Evolutionary conservation across 352 stramenopile species (phyloP).

Genomic region (Labyrinthula sp.): DNA sequence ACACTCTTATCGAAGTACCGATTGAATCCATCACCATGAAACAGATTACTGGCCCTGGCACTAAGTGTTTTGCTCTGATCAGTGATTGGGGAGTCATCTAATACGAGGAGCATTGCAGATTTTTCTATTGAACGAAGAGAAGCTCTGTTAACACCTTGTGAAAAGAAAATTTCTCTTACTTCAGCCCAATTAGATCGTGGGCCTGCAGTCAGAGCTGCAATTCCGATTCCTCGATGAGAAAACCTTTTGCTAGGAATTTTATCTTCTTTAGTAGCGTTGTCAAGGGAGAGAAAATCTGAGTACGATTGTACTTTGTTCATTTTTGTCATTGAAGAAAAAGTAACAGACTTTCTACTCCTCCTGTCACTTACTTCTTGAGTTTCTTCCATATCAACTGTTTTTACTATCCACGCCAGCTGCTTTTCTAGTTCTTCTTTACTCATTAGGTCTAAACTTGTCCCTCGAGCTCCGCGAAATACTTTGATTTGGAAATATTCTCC

Average conservation of each 20-base stretch:
- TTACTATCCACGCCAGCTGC: no score
- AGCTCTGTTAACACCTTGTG: conserved; percentile 57
- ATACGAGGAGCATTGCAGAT: conserved; percentile 69
- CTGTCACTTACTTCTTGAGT: conserved; percentile 9
- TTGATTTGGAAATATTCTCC: conserved; percentile 60
- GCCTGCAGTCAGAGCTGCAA: conserved; percentile 52
- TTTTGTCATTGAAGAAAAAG: background rate
- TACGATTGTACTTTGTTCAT: conserved; percentile 25
- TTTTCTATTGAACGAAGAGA: conserved; percentile 72
- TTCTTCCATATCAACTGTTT: no score
- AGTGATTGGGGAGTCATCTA: conserved; percentile 55
- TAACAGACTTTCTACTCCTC: conserved; percentile 1
- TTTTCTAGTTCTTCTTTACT: conserved; percentile 10
- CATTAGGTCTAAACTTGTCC: conserved; percentile 23
- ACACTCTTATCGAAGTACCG: conserved; percentile 95
- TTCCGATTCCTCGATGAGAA: conserved; percentile 17
- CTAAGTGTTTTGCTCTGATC: background rate
- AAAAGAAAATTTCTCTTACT: conserved; percentile 60
- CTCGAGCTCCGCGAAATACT: conserved; percentile 26
- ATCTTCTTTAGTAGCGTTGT: conserved; percentile 2
- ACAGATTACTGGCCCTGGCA: conserved; percentile 37
- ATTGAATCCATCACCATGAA: conserved; percentile 69
- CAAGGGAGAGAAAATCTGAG: conserved; percentile 21
- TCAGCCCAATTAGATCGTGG: conserved; percentile 60
- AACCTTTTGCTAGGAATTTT: conserved; percentile 1